Evolutionary conservation across 2,329 filamentous ascomycete genomes (phyloP).

Genomic region (Sordariomycetes sp.): DNA sequence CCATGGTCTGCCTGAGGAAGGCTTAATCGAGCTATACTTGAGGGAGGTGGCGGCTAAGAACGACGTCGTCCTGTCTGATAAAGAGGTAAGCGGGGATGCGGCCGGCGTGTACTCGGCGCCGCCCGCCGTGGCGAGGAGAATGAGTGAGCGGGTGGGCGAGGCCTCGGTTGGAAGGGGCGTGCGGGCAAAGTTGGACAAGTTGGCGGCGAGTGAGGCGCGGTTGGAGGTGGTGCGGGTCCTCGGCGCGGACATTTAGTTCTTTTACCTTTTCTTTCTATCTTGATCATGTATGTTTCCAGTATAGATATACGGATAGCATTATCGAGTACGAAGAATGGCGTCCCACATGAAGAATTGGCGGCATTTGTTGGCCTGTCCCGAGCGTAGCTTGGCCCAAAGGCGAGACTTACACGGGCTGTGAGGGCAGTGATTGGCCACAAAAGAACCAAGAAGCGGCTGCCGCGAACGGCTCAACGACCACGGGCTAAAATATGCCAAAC

Average conservation of each 20-base stretch:
- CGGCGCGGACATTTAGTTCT: too few relatives aligned
- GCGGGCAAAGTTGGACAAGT: not conserved
- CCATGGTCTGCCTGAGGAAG: conserved; percentile 18
- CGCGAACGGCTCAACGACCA: too few relatives aligned
- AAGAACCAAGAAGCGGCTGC: too few relatives aligned
- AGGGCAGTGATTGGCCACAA: too few relatives aligned
- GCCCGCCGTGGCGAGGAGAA: not conserved
- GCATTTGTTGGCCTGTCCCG: too few relatives aligned
- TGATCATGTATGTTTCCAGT: not conserved
- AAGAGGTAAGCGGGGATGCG: conserved; percentile 13
- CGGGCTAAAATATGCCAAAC: too few relatives aligned
- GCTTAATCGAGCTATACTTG: conserved; percentile 31
- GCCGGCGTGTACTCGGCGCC: not conserved
- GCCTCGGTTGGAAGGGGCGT: not conserved
- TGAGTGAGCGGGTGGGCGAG: not conserved
- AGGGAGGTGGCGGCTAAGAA: conserved; percentile 43
- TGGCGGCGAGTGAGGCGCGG: not conserved
- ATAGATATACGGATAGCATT: not conserved
- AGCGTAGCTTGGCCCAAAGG: too few relatives aligned
- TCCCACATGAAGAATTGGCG: too few relatives aligned
- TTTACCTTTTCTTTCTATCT: too few relatives aligned
- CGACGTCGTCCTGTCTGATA: conserved; percentile 34
- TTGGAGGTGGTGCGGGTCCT: not conserved
- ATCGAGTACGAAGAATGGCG: too few relatives aligned
- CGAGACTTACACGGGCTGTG: too few relatives aligned